Base-by-base conservation (phyloP, 2,329 filamentous ascomycete species). In the Paecilomyces sp. region DNA sequence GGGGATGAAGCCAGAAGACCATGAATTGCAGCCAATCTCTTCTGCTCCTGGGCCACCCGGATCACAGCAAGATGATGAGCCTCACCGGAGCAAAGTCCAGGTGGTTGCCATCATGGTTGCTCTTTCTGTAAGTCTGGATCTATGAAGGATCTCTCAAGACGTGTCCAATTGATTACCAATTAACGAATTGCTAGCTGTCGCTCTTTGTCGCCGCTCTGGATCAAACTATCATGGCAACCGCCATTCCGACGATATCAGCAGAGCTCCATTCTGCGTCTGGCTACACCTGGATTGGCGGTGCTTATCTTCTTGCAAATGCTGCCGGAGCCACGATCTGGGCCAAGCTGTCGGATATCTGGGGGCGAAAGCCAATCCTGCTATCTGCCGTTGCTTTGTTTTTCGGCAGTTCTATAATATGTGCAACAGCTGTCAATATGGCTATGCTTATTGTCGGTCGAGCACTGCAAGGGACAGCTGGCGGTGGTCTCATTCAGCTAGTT, bases 261-360 rank as follows among this genome's bases (percentile, higher is more conserved):
- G 80, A 88, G 61, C 83, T 92, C 62, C 69, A 85, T 53, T 89
- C 88, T 5, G 84, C 84, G 2, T 78, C 83, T 15, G 89, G 88
- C 25, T 92, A 91, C 73, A 85, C 86, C 13, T 92, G 89, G 90
- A 88, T 93, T 61, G 89, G 89, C 0, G 86, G 83, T 30, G 85
- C 89, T 0, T 92, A 89, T 71, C 78, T 91, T 3, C 82, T 92
- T 11, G 87, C 86, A 15, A 85, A 85, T 66, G 86, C 88, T 0
- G 86, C 88, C 0, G 81, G 81, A 1, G 84, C 83, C 0, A 88
- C 88, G 0, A 82, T 88, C n/a, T 92, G 89, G 89, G 88, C 86
- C 3, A 84, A 83, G 56, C 65, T 83, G 1, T 80, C 77, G 2
- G 82, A 85, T 63, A 85, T 85, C 36, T 85, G 81, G 79, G 83